Base-by-base conservation (phyloP, 805 yeast genomes). In the Candida quercuum region DNA sequence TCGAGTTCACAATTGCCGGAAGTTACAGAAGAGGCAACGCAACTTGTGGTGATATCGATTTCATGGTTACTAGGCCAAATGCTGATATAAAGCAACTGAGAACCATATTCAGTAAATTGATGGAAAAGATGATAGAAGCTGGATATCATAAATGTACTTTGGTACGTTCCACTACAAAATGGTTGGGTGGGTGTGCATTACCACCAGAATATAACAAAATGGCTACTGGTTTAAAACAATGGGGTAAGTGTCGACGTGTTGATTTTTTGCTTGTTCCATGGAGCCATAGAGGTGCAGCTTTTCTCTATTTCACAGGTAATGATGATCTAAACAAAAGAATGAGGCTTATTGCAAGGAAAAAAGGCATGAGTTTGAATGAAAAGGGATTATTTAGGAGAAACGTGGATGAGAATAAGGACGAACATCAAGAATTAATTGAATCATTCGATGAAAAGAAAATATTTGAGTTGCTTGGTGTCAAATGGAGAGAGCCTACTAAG, bases 291-390 rank as follows among this genome's bases (percentile, higher is more conserved):
- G 82, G 80, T 0, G 72, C 76, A 0, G 59, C 72, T 0, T 46
- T 67, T 47, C 56, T 76, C 6, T 76, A 76, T 49, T 76, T 73
- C 46, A 73, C 76, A 0, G 83, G 83, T 0, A 69, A 74, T 45
- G 71, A 68, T 39, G 56, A 63, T 18, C 74, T 76, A 51, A 76
- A 76, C 49, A 62, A 79, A 36, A 49, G 59, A 23, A 47, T 73
- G 23, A 56, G 82, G 24, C 45, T 59, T 22, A 47, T 66, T 21
- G 81, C 81, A 0, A 42, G 40, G 15, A 54, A 60, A 20, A 57
- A 61, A 36, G 71, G 71, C 0, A 45, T 54, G 53, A 16, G 21
- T 1, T 38, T 76, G 37, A 75, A 56, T 42, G 66, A 66, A 19
- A 53, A 59, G 17, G 82, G 81, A 0, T 52, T 76, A 4, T 73